A percentile compares a stretch with the other conserved stretches of the same genome.
Conservation (phyloP, 768 basidiomycete species). For the Calocybe cyanea region DNA sequence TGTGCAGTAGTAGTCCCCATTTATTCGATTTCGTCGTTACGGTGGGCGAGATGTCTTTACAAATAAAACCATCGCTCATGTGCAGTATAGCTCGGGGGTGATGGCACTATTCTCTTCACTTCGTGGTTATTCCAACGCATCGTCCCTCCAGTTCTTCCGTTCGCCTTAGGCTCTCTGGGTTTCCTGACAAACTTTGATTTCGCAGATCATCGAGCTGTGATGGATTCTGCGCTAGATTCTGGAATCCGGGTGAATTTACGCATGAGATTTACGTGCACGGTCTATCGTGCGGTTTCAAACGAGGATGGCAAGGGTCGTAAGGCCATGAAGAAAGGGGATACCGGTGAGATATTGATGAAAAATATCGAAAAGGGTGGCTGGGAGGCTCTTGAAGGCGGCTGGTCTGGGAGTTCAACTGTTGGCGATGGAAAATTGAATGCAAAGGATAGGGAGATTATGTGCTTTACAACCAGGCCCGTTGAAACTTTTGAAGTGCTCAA, state of each 20-base stretch:
- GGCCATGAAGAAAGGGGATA: slow-evolving; percentile 89
- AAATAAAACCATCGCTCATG: not conserved
- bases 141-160: slow-evolving; percentile 97
- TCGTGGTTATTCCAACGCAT: slow-evolving; percentile 99
- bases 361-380: slow-evolving; percentile 88
- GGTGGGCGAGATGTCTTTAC: slow-evolving; percentile 47
- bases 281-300: slow-evolving; percentile 85
- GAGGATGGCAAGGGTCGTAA: slow-evolving; percentile 66
- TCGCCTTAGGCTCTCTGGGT: slow-evolving; percentile 94
- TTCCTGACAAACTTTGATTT: slow-evolving; percentile 98
- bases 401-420: slow-evolving; percentile 39
- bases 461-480: slow-evolving; percentile 90
- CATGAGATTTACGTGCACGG: slow-evolving; percentile 99
- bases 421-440: slow-evolving; percentile 41
- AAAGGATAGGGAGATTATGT: slow-evolving; percentile 98
- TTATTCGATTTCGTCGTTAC: slow-evolving; percentile 98
- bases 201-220: slow-evolving; percentile 74
- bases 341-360: slow-evolving; percentile 97
- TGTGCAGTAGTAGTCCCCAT: slow-evolving; percentile 89
- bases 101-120: slow-evolving; percentile 97
- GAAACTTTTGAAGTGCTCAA: slow-evolving; percentile 97
- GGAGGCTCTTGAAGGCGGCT: slow-evolving; percentile 91
- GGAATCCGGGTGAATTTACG: slow-evolving; percentile 97
- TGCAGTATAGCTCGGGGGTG: slow-evolving; percentile 81
- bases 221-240: slow-evolving; percentile 84